Evolutionary conservation across 345 rosid genomes (phyloP), one percentile per base, ranked within the genome.

Genomic region (Arabidopsis suecica): DNA sequence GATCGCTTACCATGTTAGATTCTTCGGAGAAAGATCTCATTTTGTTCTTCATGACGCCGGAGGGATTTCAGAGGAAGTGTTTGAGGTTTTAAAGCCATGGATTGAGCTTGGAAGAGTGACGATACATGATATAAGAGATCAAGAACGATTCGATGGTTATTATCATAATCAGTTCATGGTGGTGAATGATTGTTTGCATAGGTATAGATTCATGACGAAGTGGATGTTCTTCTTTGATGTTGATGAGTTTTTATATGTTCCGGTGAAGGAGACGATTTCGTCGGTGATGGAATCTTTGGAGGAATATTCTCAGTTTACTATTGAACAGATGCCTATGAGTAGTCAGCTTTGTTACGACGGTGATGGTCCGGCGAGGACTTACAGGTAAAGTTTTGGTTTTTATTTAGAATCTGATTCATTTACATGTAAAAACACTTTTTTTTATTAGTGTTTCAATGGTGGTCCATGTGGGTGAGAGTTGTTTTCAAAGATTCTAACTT

Each of bases 211-310:
- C 69, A 75, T 72, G 86, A 80, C 97, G 0, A 88, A 84, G 61
- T 93, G 98, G 98, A 85, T 89, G 54, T 91, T 93, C 87, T 93
- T 91, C 81, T 93, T 89, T 69, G 98, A 93, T 66, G 85, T 91
- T 54, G 98, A 93, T 73, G 98, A 93, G 85, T 93, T 65, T 54
- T 79, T 93, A 36, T 82, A 82, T 66, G 82, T 89, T 36, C 88
- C 90, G 0, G 79, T 83, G 0, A 80, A 83, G 80, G 77, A 28
- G 33, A 88, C 89, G 5, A 74, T 93, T 50, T 76, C 75, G 34
- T 72, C 97, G 44, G 91, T 88, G 69, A 59, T 91, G 78, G 84
- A 86, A 81, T 83, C 90, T 18, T 88, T 91, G 22, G 54, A 86
- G n/a, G 89, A 41, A 22, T 87, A 84, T 73, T 62, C 79, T 45